Conservation (phyloP, 208 protist genomes). For the Wallacemonas rigidus region DNA sequence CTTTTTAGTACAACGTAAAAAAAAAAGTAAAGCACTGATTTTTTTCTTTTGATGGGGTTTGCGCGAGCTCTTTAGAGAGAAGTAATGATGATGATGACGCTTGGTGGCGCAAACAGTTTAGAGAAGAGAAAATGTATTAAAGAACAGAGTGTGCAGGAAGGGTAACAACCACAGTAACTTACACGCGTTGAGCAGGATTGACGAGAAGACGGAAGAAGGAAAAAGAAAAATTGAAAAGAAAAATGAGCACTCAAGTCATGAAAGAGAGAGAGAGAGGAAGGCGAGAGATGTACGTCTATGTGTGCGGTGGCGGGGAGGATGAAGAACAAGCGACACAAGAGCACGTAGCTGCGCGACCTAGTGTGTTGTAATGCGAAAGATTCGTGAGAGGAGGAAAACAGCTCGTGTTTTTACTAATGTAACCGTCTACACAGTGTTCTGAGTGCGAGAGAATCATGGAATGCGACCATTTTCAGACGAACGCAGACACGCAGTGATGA, state of each 20-base stretch:
- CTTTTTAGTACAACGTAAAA: too few species aligned
- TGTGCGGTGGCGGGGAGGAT: too few species aligned
- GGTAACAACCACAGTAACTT: not conserved
- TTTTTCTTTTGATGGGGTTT: constrained; percentile 1
- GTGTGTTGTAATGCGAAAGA: too few species aligned
- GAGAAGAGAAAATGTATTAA: not conserved
- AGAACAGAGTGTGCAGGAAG: not conserved
- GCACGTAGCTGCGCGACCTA: too few species aligned
- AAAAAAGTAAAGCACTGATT: not conserved
- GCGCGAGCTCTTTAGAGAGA: not conserved
- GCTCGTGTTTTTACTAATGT: too few species aligned
- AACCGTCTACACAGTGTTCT: too few species aligned
- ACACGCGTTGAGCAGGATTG: not conserved
- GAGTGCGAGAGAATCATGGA: too few species aligned
- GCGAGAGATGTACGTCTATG: not conserved
- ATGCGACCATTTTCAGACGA: too few species aligned
- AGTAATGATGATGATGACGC: not conserved
- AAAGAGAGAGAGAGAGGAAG: constrained; percentile 3
- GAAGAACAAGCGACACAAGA: too few species aligned
- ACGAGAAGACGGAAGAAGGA: not conserved
- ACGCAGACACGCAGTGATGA: too few species aligned
- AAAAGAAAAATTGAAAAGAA: constrained; percentile 6
- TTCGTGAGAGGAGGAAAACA: too few species aligned
- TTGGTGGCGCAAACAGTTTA: not conserved
- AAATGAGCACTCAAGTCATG: not conserved